Evolutionary conservation across 2,329 filamentous ascomycete genomes (phyloP).

Genomic region (Aspergillus oerlinghausenensis): DNA sequence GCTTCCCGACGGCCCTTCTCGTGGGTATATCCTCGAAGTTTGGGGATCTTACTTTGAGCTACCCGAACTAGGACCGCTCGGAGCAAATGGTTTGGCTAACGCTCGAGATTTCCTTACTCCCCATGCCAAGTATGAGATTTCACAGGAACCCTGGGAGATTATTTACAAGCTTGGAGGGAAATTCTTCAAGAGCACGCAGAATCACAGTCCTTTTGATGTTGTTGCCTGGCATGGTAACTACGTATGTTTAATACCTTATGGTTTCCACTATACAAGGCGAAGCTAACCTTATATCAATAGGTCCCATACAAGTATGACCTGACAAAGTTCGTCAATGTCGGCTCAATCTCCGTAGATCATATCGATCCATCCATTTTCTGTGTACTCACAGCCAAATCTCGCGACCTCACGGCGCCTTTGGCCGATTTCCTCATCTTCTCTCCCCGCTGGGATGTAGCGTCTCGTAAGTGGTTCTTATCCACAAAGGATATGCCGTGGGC

Average conservation of each 20-base stretch:
- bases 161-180: constrained; percentile 59
- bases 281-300: constrained; percentile 10
- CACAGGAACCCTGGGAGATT: constrained; percentile 55
- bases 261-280: not conserved
- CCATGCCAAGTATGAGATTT: constrained; percentile 53
- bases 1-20: constrained; percentile 55
- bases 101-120: constrained; percentile 62
- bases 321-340: constrained; percentile 38
- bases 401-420: constrained; percentile 29
- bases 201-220: constrained; percentile 66
- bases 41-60: constrained; percentile 62
- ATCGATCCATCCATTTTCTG: constrained; percentile 40
- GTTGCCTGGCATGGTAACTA: constrained; percentile 70
- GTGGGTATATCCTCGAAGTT: constrained; percentile 64
- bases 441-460: constrained; percentile 38
- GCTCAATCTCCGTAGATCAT: constrained; percentile 38
- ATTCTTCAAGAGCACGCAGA: constrained; percentile 57
- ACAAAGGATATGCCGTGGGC: not conserved
- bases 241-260: constrained; percentile 15
- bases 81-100: constrained; percentile 63
- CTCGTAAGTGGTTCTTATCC: constrained; percentile 19
- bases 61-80: constrained; percentile 63
- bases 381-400: constrained; percentile 39
- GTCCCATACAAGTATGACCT: constrained; percentile 40
- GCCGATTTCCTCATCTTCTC: constrained; percentile 39